phyloP scores from a whole-genome alignment of 495 filamentous ascomycete species.

The Penicillium herquei region DNA sequence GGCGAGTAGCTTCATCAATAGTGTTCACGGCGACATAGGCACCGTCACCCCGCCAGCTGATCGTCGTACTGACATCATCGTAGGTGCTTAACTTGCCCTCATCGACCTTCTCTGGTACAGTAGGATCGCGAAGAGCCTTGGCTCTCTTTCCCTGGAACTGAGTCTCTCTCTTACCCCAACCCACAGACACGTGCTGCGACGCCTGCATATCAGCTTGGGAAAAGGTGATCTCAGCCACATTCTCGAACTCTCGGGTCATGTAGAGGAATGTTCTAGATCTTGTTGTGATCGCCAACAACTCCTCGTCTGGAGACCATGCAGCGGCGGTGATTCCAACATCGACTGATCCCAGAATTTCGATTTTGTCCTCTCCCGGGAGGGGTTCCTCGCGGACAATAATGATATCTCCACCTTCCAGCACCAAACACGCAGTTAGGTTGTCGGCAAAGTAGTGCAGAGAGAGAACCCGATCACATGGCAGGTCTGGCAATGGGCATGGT shows the following conservation, averaged over 20 bases:
- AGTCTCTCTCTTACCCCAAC: slow-evolving; percentile 97
- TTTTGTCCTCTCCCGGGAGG: slow-evolving; percentile 64
- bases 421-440: slow-evolving; percentile 68
- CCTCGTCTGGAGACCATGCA: slow-evolving; percentile 93
- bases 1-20: slow-evolving; percentile 61
- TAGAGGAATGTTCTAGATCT: slow-evolving; percentile 77
- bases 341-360: slow-evolving; percentile 92
- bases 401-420: slow-evolving; percentile 90
- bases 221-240: slow-evolving; percentile 69
- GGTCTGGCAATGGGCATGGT: slow-evolving; percentile 65
- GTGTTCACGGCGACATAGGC: slow-evolving; percentile 85
- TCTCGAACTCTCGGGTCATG: slow-evolving; percentile 91
- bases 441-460: slow-evolving; percentile 83
- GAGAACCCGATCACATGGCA: slow-evolving; percentile 67
- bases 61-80: slow-evolving; percentile 67
- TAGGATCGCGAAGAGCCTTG: slow-evolving; percentile 86
- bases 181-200: slow-evolving; percentile 95
- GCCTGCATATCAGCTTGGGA: slow-evolving; percentile 73
- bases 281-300: slow-evolving; percentile 80
- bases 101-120: slow-evolving; percentile 89
- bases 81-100: slow-evolving; percentile 69
- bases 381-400: slow-evolving; percentile 77
- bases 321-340: slow-evolving; percentile 88
- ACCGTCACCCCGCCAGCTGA: slow-evolving; percentile 95
- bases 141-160: slow-evolving; percentile 95